These are phyloP conservation scores for Daldinia childiae DNA, from an alignment of 495 filamentous ascomycete species.

Conservation along the genomic window DNA sequence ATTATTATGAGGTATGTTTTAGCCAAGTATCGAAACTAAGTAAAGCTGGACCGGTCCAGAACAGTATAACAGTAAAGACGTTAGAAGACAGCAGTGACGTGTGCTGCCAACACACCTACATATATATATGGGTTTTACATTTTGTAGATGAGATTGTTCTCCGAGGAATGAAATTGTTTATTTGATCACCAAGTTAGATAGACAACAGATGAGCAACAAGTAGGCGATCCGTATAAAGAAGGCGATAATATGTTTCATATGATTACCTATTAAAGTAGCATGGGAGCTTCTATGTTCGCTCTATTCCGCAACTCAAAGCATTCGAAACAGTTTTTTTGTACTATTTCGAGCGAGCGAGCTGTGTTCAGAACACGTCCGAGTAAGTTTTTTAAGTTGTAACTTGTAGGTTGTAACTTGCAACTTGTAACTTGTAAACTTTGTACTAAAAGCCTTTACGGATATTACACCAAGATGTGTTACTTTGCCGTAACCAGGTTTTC, in stretches of 20 bases:
- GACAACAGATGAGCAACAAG: not conserved
- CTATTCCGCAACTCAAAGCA: not conserved
- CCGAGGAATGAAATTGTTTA: not conserved
- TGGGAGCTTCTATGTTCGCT: not conserved
- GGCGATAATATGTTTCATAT: not conserved
- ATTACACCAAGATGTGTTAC: slow-evolving; percentile 5
- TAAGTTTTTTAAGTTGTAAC: no score
- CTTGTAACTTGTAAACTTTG: not conserved
- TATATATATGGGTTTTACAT: not conserved
- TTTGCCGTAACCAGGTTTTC: slow-evolving; percentile 9
- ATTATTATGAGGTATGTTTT: no score
- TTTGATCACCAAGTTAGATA: not conserved
- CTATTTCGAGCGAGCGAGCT: not conserved
- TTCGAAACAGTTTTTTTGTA: not conserved
- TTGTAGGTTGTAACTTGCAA: no score
- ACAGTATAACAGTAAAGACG: not conserved
- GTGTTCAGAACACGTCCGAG: not conserved
- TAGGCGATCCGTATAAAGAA: not conserved
- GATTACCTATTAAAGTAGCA: not conserved
- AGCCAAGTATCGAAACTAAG: no score
- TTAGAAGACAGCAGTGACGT: not conserved
- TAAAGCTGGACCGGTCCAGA: no score
- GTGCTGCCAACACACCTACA: not conserved
- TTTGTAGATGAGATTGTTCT: not conserved
- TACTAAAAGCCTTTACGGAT: not conserved